Conservation (phyloP, 2,329 filamentous ascomycete genomes). For the Penicillium aurantiogriseum region DNA sequence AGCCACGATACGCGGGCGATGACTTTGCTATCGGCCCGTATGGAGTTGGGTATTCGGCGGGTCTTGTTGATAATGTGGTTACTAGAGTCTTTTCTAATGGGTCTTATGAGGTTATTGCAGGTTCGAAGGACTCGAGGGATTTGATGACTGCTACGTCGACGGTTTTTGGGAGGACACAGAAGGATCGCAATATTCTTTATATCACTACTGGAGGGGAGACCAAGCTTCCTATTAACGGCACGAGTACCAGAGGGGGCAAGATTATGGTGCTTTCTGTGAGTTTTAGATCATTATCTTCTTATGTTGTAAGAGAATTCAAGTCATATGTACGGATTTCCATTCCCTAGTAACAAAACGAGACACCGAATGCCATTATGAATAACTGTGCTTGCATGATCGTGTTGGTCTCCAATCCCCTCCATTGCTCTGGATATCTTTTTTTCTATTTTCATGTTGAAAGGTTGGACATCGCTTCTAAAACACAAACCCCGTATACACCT, state of each 20-base stretch:
- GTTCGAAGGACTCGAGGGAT: too few species aligned
- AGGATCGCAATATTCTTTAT: conserved; percentile 12
- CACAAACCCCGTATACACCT: conserved; percentile 23
- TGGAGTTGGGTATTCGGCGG: too few species aligned
- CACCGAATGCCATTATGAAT: conserved; percentile 7
- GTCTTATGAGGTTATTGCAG: too few species aligned
- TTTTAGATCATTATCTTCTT: not conserved
- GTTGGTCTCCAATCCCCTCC: not conserved
- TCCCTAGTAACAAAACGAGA: conserved; percentile 3
- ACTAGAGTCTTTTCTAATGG: too few species aligned
- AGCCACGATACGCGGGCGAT: too few species aligned
- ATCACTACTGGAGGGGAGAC: conserved; percentile 14
- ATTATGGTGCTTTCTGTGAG: conserved; percentile 1
- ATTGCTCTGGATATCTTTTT: not conserved
- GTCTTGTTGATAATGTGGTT: too few species aligned
- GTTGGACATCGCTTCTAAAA: conserved; percentile 9
- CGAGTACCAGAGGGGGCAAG: conserved; percentile 3
- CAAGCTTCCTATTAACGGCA: not conserved
- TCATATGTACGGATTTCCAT: conserved; percentile 8
- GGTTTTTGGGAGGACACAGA: too few species aligned
- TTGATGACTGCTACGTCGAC: too few species aligned
- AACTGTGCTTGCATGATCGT: conserved; percentile 5
- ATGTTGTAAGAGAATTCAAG: not conserved
- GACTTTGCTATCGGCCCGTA: too few species aligned
- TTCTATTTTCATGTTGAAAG: conserved; percentile 6